Percentiles rank a stretch among this genome's conserved stretches.
phyloP scores from a whole-genome alignment of 2,329 filamentous ascomycete species.

The Lachnellula subtilissima region DNA sequence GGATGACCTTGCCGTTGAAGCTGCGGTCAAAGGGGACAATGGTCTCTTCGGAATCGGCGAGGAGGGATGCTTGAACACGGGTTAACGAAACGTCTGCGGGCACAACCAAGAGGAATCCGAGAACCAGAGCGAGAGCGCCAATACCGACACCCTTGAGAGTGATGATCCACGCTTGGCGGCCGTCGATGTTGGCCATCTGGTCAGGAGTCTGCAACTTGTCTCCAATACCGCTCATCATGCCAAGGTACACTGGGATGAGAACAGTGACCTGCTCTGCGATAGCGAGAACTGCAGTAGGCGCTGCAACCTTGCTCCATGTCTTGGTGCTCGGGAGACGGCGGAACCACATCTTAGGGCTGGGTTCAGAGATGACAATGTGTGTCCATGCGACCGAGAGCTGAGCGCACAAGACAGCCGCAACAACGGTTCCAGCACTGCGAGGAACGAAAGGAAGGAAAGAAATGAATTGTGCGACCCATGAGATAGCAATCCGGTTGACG shows the following conservation, averaged over 20 bases:
- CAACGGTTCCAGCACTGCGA: conserved; percentile 46
- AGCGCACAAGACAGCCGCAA: conserved; percentile 57
- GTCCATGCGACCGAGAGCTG: conserved; percentile 76
- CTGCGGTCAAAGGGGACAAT: conserved; percentile 88
- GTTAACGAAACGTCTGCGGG: conserved; percentile 72
- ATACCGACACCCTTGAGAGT: conserved; percentile 44
- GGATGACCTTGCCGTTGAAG: conserved; percentile 71
- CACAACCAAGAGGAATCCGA: conserved; percentile 62
- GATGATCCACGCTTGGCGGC: conserved; percentile 35
- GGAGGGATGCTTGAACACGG: conserved; percentile 81
- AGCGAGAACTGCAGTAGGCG: conserved; percentile 62
- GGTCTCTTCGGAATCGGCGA: conserved; percentile 74
- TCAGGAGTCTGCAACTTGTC: conserved; percentile 7
- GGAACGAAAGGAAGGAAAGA: conserved; percentile 38
- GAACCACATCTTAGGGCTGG: conserved; percentile 59
- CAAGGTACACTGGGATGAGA: conserved; percentile 44
- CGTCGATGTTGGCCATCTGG: conserved; percentile 22
- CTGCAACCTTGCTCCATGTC: conserved; percentile 62
- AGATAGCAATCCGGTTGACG: conserved; percentile 39
- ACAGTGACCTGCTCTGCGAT: conserved; percentile 48
- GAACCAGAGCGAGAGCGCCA: conserved; percentile 41
- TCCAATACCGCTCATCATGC: conserved; percentile 36
- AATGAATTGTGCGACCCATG: conserved; percentile 32
- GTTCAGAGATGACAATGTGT: conserved; percentile 74
- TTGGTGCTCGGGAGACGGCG: conserved; percentile 58